Percentiles rank a stretch among this genome's conserved stretches.
These are phyloP conservation scores for Quercus lobata DNA, from an alignment of 331 rosid genomes.

Conservation along the genomic window DNA sequence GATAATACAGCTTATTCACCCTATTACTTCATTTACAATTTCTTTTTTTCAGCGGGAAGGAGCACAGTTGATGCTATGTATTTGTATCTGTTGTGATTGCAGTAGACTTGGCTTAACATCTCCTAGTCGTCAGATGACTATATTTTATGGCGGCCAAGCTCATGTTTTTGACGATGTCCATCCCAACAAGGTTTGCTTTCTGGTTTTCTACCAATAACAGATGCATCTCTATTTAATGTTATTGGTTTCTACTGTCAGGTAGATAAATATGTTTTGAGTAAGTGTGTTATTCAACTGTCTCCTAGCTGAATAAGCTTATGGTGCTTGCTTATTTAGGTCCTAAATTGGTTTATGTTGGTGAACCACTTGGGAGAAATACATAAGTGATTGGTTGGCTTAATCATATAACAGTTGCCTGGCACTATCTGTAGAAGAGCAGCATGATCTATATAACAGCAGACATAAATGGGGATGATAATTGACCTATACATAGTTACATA, in stretches of 20 bases:
- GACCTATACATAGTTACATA: not conserved
- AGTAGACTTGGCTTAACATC: constrained; percentile 63
- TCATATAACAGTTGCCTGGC: not conserved
- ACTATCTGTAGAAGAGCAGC: constrained; percentile 2
- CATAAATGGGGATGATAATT: not conserved
- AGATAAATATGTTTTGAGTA: not conserved
- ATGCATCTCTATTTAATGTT: not conserved
- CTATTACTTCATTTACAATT: not conserved
- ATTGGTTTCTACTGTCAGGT: not conserved
- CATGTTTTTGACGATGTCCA: constrained; percentile 96
- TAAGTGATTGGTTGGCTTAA: not conserved
- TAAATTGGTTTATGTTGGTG: constrained; percentile 11
- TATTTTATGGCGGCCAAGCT: constrained; percentile 98
- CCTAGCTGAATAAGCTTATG: not conserved
- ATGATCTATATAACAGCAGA: not conserved
- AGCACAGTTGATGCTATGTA: constrained; percentile 26
- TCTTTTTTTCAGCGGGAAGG: constrained; percentile 11
- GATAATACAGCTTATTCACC: not conserved
- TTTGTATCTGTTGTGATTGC: constrained; percentile 33
- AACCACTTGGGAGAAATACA: constrained; percentile 1
- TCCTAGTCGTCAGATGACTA: constrained; percentile 88
- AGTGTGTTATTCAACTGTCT: not conserved
- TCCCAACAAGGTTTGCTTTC: constrained; percentile 75
- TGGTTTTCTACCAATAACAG: constrained; percentile 8
- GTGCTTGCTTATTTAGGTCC: not conserved